phyloP scores from a whole-genome alignment of 176 grass and related monocot genomes.

The Hsuehochloa calcarea region DNA sequence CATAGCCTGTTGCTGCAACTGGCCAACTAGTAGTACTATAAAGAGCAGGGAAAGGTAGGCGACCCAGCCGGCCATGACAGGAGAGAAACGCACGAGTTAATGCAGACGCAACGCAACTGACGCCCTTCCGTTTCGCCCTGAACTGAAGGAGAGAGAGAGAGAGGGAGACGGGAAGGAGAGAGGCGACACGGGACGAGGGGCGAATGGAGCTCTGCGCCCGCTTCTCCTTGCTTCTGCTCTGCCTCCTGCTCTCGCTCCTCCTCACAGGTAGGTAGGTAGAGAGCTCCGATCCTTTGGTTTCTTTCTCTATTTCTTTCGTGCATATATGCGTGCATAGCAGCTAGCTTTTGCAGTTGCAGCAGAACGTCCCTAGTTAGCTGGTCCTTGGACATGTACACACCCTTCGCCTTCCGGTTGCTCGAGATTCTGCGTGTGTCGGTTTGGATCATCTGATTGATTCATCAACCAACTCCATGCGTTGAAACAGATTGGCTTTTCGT shows the following conservation, averaged over 20 bases:
- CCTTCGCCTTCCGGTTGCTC: background rate
- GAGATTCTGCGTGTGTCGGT: background rate
- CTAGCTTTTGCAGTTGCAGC: background rate
- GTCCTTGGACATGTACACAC: background rate
- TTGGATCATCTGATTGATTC: background rate
- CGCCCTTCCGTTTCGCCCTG: background rate
- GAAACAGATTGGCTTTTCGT: background rate
- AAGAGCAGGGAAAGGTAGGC: background rate
- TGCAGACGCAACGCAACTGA: background rate
- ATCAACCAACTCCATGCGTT: background rate
- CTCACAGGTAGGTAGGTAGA: slow-evolving; percentile 31
- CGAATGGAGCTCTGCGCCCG: slow-evolving; percentile 9
- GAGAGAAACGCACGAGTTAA: slow-evolving; percentile 17
- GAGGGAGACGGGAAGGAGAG: background rate
- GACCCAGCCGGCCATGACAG: background rate
- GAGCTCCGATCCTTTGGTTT: background rate
- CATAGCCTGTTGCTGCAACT: background rate
- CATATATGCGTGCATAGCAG: background rate
- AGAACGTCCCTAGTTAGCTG: background rate
- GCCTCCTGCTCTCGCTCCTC: slow-evolving; percentile 39
- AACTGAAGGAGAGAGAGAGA: background rate
- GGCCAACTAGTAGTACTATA: slow-evolving; percentile 18
- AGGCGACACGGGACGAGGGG: background rate
- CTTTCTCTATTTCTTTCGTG: background rate
- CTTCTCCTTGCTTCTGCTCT: slow-evolving; percentile 23